These are phyloP conservation scores for Ophiostoma sp. DNA, from an alignment of 2,329 filamentous ascomycete species.

Conservation along the genomic window DNA sequence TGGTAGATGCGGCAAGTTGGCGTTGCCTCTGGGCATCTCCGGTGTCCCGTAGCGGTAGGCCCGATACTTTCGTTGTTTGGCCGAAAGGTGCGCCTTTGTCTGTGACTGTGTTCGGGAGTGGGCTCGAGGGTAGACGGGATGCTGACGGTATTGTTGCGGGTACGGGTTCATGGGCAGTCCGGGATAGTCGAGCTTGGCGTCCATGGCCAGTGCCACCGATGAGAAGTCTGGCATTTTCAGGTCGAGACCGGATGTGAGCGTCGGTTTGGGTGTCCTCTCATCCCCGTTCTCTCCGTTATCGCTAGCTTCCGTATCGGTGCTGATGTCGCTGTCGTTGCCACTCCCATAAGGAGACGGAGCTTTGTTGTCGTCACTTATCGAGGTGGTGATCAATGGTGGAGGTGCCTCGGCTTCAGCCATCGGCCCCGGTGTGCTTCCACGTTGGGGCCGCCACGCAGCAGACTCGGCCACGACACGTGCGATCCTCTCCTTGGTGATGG, in stretches of 20 bases:
- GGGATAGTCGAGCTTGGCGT: neutral
- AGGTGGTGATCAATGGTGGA: neutral
- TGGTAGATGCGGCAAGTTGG: slow-evolving; percentile 41
- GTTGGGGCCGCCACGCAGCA: slow-evolving; percentile 30
- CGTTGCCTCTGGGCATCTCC: slow-evolving; percentile 45
- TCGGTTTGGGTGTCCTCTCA: slow-evolving; percentile 31
- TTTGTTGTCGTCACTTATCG: slow-evolving; percentile 1
- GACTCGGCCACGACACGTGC: slow-evolving; percentile 38
- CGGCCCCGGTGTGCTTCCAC: neutral
- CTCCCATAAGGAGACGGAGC: slow-evolving; percentile 35
- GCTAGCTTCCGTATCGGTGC: slow-evolving; percentile 46
- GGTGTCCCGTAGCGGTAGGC: slow-evolving; percentile 43
- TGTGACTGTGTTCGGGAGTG: neutral
- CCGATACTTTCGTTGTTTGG: slow-evolving; percentile 13
- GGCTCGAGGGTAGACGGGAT: neutral
- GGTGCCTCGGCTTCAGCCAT: slow-evolving; percentile 20
- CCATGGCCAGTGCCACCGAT: neutral
- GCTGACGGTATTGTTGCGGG: neutral
- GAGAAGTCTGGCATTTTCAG: neutral
- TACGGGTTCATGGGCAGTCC: neutral
- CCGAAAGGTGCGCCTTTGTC: neutral
- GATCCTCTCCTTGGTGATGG: slow-evolving; percentile 41
- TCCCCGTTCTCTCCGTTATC: slow-evolving; percentile 37
- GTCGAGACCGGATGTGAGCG: slow-evolving; percentile 24
- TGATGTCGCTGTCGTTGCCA: slow-evolving; percentile 49